Base-by-base conservation (phyloP, 2,329 filamentous ascomycete genomes). In the Apiospora kogelbergensis region DNA sequence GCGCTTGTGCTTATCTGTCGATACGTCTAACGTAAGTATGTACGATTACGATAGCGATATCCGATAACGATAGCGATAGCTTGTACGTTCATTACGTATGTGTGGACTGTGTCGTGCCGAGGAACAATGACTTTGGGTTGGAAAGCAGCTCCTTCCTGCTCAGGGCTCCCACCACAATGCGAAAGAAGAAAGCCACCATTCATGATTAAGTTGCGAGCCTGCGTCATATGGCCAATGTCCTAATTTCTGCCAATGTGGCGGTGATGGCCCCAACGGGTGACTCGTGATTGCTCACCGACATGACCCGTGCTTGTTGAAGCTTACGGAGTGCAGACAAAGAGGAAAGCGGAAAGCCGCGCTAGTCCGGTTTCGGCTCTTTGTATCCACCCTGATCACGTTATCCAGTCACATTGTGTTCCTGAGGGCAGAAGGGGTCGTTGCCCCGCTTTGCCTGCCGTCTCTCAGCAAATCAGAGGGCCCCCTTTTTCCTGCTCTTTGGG, bases 271-370 rank as follows among this genome's bases (percentile, higher is more conserved):
- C 3, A 33, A 33, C 11, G 20, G 20, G 41, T 44, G 63, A 45
- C 63, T 65, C 63, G 63, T 65, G 63, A 65, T 45, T 65, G 63
- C 63, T 65, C 63, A 65, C 63, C 63, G 63, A 65, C 63, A 5
- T 20, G 40, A 65, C 63, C 63, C 63, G 37, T 65, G 40, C 40
- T 42, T 65, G 40, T 22, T 42, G 33, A 11, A 65, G 37, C 37
- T 45, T 45, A 45, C 40, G n/a, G n/a, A n/a, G n/a, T n/a, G n/a
- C n/a, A 45, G 40, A 45, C 63, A 65, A 42, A 60, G 53, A n/a
- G 53, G 53, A 60, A 60, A 10, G 17, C 3, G 9, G 7, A 60
- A 60, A 10, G 17, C 3, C 3, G 7, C 7, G 9, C 30, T 60
- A 60, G 11, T 26, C 53, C 53, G 30, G 2, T n/a, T 60, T 60